Conservation (phyloP, 2,329 filamentous ascomycete genomes). For the Sclerotinia borealis region DNA sequence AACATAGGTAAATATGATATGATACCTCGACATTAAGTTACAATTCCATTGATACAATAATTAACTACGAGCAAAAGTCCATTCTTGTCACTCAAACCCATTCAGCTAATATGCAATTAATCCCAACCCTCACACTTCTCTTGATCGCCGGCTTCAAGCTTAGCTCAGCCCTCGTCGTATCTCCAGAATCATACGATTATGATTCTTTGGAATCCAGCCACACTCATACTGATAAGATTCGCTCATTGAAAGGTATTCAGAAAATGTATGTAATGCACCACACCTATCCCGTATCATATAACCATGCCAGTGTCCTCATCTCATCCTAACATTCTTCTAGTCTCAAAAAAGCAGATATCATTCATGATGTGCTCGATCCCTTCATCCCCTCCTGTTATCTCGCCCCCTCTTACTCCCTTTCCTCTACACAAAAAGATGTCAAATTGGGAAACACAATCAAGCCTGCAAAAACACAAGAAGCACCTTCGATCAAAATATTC, state of each 20-base stretch:
- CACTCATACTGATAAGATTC: not conserved
- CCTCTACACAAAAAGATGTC: not conserved
- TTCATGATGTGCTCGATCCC: not conserved
- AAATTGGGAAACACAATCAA: slow-evolving; percentile 30
- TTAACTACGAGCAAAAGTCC: no score
- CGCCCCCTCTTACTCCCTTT: not conserved
- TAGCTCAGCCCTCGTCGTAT: not conserved
- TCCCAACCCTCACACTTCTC: not conserved
- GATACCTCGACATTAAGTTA: no score
- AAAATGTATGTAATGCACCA: not conserved
- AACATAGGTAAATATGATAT: no score
- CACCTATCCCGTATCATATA: no score
- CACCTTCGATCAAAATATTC: slow-evolving; percentile 29
- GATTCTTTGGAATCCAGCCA: not conserved
- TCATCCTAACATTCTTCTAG: not conserved
- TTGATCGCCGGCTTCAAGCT: not conserved
- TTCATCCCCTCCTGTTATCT: slow-evolving; percentile 5
- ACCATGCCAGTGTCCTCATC: no score
- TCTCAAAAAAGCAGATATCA: slow-evolving; percentile 1
- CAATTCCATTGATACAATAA: no score
- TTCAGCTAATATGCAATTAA: not conserved
- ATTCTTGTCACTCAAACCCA: not conserved
- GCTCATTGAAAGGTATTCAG: not conserved
- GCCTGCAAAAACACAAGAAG: slow-evolving; percentile 25
- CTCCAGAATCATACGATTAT: not conserved